phyloP scores from a whole-genome alignment of 495 filamentous ascomycete species.

The Penicillium soppii region DNA sequence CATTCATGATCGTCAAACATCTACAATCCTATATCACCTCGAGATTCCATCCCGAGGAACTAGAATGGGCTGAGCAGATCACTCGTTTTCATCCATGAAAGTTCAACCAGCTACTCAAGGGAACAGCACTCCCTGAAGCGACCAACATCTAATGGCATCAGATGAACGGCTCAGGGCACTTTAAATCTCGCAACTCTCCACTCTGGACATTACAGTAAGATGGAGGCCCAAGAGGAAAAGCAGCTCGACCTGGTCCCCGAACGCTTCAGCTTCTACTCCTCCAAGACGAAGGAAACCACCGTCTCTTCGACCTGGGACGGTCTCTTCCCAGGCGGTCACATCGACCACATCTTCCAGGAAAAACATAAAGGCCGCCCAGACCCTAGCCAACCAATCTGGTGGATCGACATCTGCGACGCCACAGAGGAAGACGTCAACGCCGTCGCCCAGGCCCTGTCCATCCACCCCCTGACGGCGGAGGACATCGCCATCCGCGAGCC shows the following conservation, averaged over 20 bases:
- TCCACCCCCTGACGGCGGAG: slow-evolving; percentile 88
- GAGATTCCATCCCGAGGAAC: background rate
- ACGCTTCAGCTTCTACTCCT: slow-evolving; percentile 90
- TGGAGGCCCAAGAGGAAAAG: slow-evolving; percentile 1
- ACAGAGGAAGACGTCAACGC: slow-evolving; percentile 77
- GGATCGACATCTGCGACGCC: slow-evolving; percentile 85
- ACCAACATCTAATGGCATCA: slow-evolving; percentile 1
- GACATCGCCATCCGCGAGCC: slow-evolving; percentile 88
- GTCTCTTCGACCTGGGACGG: slow-evolving; percentile 75
- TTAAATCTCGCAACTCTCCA: background rate
- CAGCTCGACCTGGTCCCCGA: slow-evolving; percentile 11
- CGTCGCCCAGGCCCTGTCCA: slow-evolving; percentile 77
- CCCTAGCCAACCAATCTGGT: slow-evolving; percentile 63
- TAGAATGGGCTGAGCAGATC: slow-evolving; percentile 6
- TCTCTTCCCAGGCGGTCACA: slow-evolving; percentile 71
- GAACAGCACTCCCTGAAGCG: background rate
- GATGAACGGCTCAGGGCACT: background rate
- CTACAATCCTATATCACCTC: background rate
- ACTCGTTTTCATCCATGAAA: background rate
- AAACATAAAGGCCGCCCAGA: slow-evolving; percentile 26
- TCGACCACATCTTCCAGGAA: slow-evolving; percentile 72
- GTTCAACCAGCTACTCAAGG: background rate
- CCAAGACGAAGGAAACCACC: slow-evolving; percentile 71
- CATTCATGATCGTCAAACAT: background rate
- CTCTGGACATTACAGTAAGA: background rate